Conservation (phyloP, 345 rosid genomes). For the Arabidopsis thaliana region DNA sequence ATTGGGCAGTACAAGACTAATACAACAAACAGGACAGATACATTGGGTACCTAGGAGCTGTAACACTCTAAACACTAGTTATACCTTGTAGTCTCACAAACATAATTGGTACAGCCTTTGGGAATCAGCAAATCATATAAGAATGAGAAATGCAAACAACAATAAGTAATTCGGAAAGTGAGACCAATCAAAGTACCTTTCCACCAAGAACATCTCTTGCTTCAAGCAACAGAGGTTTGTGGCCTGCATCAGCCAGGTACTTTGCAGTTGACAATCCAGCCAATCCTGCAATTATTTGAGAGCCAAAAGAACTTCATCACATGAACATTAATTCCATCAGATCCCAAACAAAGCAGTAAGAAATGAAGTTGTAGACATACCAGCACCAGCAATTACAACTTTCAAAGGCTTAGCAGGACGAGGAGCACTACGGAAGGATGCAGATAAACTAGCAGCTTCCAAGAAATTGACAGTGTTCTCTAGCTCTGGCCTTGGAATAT, state of each 20-base stretch:
- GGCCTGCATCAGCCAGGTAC: conserved; percentile 96
- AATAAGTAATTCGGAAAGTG: background rate
- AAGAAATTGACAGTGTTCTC: conserved; percentile 77
- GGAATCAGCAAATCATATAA: background rate
- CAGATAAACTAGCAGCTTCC: conserved; percentile 85
- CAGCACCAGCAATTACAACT: conserved; percentile 92
- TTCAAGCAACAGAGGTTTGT: conserved; percentile 77
- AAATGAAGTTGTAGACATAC: conserved; percentile 43
- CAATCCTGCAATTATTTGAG: conserved; percentile 61
- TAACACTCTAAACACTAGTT: conserved; percentile 15
- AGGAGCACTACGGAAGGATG: conserved; percentile 68
- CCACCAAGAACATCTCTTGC: conserved; percentile 97
- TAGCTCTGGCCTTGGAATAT: conserved; percentile 85
- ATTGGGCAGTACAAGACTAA: background rate
- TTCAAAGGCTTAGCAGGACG: conserved; percentile 77
- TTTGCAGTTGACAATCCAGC: conserved; percentile 95
- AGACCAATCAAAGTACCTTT: conserved; percentile 62
- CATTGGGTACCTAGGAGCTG: conserved; percentile 1
- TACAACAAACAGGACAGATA: conserved; percentile 4
- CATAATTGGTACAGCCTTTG: background rate
- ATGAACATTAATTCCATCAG: background rate
- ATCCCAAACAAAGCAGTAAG: background rate
- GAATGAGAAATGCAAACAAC: background rate
- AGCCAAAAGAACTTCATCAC: conserved; percentile 15
- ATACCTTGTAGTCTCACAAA: background rate